Base-by-base conservation (phyloP, 2,329 filamentous ascomycete species). In the Stachybotrys echinatus region DNA sequence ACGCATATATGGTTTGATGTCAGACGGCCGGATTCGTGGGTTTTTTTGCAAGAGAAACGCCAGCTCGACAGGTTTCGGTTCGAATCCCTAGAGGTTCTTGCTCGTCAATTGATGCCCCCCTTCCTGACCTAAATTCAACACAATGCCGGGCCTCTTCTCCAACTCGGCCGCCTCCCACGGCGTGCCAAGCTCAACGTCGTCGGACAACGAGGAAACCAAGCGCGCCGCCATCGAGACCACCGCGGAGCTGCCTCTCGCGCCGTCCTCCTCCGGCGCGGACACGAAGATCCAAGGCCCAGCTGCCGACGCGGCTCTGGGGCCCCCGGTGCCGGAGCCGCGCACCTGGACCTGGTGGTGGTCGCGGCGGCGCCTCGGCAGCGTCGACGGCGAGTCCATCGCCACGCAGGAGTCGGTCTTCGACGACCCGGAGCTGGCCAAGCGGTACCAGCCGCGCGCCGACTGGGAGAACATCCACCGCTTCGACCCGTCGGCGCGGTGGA, bases 381-480 rank as follows among this genome's bases (percentile, higher is more conserved):
- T 19, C 7, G 44, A 46, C 18, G 44, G 44, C n/a, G 27, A 46
- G n/a, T 23, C 44, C n/a, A 60, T 66, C 31, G 69, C 71, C n/a
- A 68, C 63, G 1, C 60, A 74, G 53, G 71, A 68, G 5, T 75
- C 72, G 3, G 73, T 76, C 6, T 76, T 65, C 45, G 73, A 76
- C 39, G 66, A 75, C 45, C 66, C 69, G 0, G 66, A 71, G 4
- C 58, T 67, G 3, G 69, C 65, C 10, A 66, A 67, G 23, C 72
- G 74, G 53, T 63, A 58, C 45, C 53, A 60, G 37, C 61, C 60
- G 2, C 54, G 53, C 3, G 55, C 59, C n/a, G 58, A 62, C 27
- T 66, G 69, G 67, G 70, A 74, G 45, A 74, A 74, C 23, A 44
- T 61, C 1, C 73, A 78, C 56, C 68, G 74, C 0, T 80, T 77